Evolutionary conservation across 2,329 filamentous ascomycete genomes (phyloP).

Genomic region (Eutypa lata): DNA sequence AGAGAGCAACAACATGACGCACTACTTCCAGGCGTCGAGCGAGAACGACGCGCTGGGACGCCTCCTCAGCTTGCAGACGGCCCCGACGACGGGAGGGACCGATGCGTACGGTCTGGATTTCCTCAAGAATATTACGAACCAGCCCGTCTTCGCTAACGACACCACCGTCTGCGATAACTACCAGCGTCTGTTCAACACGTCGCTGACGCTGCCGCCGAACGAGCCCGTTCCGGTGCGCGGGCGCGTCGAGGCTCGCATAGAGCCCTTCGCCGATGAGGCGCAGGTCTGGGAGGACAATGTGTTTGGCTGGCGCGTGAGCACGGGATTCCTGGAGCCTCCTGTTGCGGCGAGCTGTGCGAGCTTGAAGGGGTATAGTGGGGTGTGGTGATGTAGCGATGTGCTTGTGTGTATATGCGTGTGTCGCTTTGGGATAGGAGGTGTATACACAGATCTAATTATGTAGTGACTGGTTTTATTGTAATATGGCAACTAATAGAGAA

Average conservation of each 20-base stretch:
- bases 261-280: constrained; percentile 17
- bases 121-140: constrained; percentile 51
- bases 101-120: constrained; percentile 38
- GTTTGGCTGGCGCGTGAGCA: constrained; percentile 20
- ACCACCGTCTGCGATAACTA: constrained; percentile 39
- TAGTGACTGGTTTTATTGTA: too few species aligned
- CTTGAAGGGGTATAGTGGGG: not conserved
- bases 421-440: too few species aligned
- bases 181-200: constrained; percentile 43
- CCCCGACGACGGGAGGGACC: constrained; percentile 1
- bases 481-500: too few species aligned
- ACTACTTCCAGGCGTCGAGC: constrained; percentile 15
- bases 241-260: constrained; percentile 19
- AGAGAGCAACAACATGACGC: not conserved
- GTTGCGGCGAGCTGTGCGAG: not conserved
- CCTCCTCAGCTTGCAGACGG: constrained; percentile 28
- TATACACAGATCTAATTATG: too few species aligned
- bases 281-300: constrained; percentile 13
- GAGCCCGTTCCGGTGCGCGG: constrained; percentile 25
- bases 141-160: constrained; percentile 43
- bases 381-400: not conserved
- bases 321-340: constrained; percentile 21
- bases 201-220: constrained; percentile 30
- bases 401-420: not conserved
- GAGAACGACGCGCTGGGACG: constrained; percentile 11